Base-by-base conservation (phyloP, 768 basidiomycete genomes). In the Naganishia vaughanmartiniae region DNA sequence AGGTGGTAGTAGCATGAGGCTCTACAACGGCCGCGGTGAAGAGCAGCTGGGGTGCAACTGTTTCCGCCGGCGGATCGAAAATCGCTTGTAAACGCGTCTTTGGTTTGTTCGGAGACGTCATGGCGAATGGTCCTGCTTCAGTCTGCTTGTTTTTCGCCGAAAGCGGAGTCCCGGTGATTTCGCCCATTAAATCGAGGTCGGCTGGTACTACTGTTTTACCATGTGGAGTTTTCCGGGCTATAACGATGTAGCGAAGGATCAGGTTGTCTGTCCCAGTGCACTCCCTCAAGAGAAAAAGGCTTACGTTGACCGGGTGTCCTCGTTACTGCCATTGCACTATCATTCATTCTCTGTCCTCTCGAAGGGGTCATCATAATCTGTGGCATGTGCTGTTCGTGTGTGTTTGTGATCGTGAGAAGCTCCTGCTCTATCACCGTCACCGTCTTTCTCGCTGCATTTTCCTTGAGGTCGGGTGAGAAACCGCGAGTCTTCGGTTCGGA, bases 221-320 rank as follows among this genome's bases (percentile, higher is more conserved):
- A 15, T 36, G 42, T 12, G 60, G 60, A 1, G 60, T 63, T 26
- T 63, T 63, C 4, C 60, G 60, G 30, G 60, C 60, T 63, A 17
- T 10, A 7, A 21, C 7, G 26, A 28, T 9, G 36, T 21, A 63
- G 2, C 4, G 21, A 12, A 45, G 7, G 17, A 24, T 51, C n/a
- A 51, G 48, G 24, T 26, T n/a, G n/a, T 28, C 2, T 42, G 24
- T 14, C 46, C 34, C 28, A 56, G 3, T 54, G 54, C 30, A 31
- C 30, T 34, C 10, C 15, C 39, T 4, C n/a, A 24, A 33, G 5
- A n/a, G 14, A 63, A 51, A 17, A 17, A 46, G 48, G 21, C 60
- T 63, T n/a, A 63, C 60, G 60, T 45, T 63, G 60, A 45, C 60
- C 60, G 3, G 60, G 60, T 26, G 60, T 63, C 0, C 60, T 39